Evolutionary conservation across 345 rosid species (phyloP).

Genomic region (Populus davidiana): DNA sequence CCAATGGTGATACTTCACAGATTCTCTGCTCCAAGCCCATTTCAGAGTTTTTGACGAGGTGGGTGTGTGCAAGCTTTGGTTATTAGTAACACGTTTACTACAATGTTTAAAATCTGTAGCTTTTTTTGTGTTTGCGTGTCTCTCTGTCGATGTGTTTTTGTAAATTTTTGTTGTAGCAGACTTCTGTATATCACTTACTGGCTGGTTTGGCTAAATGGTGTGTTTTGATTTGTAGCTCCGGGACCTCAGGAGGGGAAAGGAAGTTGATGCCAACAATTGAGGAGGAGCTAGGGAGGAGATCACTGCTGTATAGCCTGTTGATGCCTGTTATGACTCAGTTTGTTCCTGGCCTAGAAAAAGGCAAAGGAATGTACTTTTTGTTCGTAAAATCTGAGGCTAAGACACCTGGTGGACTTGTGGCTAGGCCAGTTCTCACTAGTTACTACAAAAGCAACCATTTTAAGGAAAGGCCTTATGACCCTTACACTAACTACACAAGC

Average conservation of each 20-base stretch:
- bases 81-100: neutral
- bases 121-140: neutral
- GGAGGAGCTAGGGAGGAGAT: slow-evolving; percentile 49
- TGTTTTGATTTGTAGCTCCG: slow-evolving; percentile 54
- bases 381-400: slow-evolving; percentile 57
- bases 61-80: neutral
- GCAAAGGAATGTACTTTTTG: slow-evolving; percentile 59
- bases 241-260: slow-evolving; percentile 85
- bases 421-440: slow-evolving; percentile 62
- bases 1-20: slow-evolving; percentile 82
- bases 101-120: neutral
- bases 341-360: slow-evolving; percentile 47
- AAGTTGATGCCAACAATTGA: slow-evolving; percentile 60
- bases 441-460: slow-evolving; percentile 57
- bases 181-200: neutral
- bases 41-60: slow-evolving; percentile 98
- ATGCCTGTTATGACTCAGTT: slow-evolving; percentile 56
- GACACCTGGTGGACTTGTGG: slow-evolving; percentile 53
- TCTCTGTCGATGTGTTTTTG: neutral
- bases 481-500: slow-evolving; percentile 56
- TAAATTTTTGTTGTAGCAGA: neutral
- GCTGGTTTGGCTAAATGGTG: slow-evolving; percentile 12
- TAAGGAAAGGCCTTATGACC: slow-evolving; percentile 43
- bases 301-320: slow-evolving; percentile 47
- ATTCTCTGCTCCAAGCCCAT: slow-evolving; percentile 84